Base-by-base conservation (phyloP, 306 rosid genomes). In the Geum urbanum region DNA sequence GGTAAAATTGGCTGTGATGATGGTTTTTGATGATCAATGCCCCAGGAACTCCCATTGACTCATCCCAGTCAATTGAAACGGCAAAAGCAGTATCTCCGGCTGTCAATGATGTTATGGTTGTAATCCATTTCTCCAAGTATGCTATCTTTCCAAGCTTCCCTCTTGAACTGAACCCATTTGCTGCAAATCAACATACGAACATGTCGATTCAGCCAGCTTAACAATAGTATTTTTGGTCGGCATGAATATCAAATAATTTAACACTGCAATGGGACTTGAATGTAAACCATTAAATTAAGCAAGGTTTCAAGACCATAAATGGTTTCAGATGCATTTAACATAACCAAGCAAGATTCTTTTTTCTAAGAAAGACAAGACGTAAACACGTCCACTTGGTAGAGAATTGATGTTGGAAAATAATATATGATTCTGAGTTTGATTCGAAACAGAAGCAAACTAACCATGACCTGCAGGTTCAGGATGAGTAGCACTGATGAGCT, bases 1-100 rank as follows among this genome's bases (percentile, higher is more conserved):
- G 97, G 76, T 75, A 94, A 69, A 94, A 87, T 66, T 91, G 92
- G 40, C 84, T 88, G 11, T 83, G 86, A 80, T 91, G 97, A 74
- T 94, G 72, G 47, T 91, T 94, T 66, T 57, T 71, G 0, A 94
- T 68, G 27, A 87, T 43, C 67, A 94, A 74, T 0, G 95, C 99
- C 6, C 86, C 99, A 1, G 99, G 99, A 58, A 82, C 70, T 27
- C 97, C 99, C 82, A 81, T 80, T 22, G 63, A 67, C 59, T 87
- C 89, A n/a, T 91, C 88, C 97, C 97, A 91, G 1, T 94, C 92
- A 55, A 89, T 72, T 20, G 81, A 65, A 4, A 87, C 16, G 0
- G 63, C 14, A 65, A 91, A 86, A 41, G 67, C 84, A 18, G 84
- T 69, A 24, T 91, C 97, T 27, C 53, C 39, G 1, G 84, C 83